Conservation (phyloP, 129 eudicot genomes). For the Flaveria brownii region DNA sequence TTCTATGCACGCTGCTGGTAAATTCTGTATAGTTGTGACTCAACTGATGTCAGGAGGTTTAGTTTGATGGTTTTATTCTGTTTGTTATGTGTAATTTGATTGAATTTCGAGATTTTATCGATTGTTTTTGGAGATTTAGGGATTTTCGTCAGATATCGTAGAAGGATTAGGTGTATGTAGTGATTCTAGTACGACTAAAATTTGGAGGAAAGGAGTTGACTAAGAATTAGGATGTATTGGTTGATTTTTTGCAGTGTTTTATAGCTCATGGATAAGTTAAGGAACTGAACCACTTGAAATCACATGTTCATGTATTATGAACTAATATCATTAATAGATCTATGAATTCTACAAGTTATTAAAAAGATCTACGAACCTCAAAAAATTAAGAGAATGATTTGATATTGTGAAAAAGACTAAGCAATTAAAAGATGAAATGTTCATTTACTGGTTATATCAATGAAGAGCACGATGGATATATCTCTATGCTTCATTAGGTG, state of each 20-base stretch:
- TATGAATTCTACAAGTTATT: background rate
- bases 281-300: background rate
- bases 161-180: constrained; percentile 5
- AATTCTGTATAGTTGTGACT: background rate
- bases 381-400: background rate
- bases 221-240: background rate
- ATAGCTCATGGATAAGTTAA: background rate
- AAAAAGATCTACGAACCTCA: background rate
- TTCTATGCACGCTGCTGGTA: constrained; percentile 49
- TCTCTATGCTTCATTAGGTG: background rate
- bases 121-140: constrained; percentile 16
- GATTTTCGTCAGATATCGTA: background rate
- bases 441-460: background rate
- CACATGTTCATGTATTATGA: background rate
- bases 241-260: background rate
- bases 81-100: constrained; percentile 2
- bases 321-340: background rate
- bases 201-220: constrained; percentile 1
- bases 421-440: background rate
- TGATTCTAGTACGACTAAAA: background rate
- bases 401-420: background rate
- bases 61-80: constrained; percentile 11
- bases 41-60: background rate
- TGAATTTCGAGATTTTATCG: constrained; percentile 13
- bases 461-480: background rate